Evolutionary conservation across 208 protist species (phyloP).

Genomic region (Acanthamoeba sp.): DNA sequence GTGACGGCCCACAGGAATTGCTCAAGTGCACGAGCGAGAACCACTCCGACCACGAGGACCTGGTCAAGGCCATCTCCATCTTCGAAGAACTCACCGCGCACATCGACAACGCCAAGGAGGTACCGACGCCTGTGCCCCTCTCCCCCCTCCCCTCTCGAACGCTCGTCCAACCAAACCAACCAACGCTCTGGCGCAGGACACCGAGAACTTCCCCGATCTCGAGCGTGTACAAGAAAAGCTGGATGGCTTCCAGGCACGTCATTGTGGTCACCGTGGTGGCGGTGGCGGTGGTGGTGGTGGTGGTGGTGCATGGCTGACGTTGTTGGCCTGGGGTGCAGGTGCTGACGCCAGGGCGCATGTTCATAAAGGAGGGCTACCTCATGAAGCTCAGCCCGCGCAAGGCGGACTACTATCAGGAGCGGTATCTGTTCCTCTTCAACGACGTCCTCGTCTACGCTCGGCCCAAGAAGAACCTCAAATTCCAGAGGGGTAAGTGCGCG

Average conservation of each 20-base stretch:
- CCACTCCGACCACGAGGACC: conserved; percentile 23
- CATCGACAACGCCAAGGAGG: conserved; percentile 48
- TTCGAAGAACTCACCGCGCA: conserved; percentile 35
- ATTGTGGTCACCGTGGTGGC: not conserved
- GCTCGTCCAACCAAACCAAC: not conserved
- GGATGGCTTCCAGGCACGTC: not conserved
- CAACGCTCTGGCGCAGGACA: not conserved
- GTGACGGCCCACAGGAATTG: not conserved
- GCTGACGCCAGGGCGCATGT: conserved; percentile 21
- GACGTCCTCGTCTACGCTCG: conserved; percentile 53
- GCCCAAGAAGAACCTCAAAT: conserved; percentile 14
- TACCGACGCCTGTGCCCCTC: not conserved
- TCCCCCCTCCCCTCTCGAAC: too few species aligned
- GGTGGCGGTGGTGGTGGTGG: too few species aligned
- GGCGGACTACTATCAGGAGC: conserved; percentile 33
- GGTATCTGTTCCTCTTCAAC: conserved; percentile 48
- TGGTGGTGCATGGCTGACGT: too few species aligned
- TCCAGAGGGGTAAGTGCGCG: not conserved
- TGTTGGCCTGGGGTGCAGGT: too few species aligned
- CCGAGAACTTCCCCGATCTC: conserved; percentile 11
- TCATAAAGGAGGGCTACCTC: conserved; percentile 38
- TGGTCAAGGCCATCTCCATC: conserved; percentile 29
- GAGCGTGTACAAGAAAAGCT: not conserved
- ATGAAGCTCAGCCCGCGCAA: conserved; percentile 2
- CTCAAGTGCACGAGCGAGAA: conserved; percentile 28